These are phyloP conservation scores for Oropetium thomaeum DNA, from an alignment of 176 grass and related monocot species.

Conservation along the genomic window DNA sequence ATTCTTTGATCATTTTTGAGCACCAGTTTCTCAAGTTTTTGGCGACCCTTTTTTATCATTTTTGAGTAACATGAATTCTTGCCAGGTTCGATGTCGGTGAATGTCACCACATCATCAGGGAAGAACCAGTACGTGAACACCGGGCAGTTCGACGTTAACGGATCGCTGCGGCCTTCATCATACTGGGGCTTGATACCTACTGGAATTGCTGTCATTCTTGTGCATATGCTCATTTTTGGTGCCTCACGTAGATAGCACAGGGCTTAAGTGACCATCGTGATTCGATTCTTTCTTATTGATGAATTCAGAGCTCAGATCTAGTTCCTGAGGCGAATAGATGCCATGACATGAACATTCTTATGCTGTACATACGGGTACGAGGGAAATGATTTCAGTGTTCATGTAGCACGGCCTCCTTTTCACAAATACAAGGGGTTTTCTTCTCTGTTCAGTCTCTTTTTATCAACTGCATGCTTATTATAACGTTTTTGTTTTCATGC, in stretches of 20 bases:
- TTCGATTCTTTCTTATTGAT: conserved; percentile 68
- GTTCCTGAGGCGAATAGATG: conserved; percentile 3
- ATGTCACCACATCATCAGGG: conserved; percentile 74
- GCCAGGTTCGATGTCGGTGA: conserved; percentile 73
- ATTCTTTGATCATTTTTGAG: neutral
- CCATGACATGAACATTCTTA: conserved; percentile 48
- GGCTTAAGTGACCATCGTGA: conserved; percentile 40
- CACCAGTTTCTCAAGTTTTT: neutral
- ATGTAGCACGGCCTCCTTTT: conserved; percentile 12
- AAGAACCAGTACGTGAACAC: conserved; percentile 78
- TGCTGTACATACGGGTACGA: conserved; percentile 51
- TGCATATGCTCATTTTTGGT: conserved; percentile 48
- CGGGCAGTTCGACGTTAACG: conserved; percentile 56
- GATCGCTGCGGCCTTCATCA: conserved; percentile 16
- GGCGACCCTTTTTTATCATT: neutral
- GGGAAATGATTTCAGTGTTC: conserved; percentile 21
- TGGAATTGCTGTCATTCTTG: conserved; percentile 20
- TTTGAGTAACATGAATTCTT: neutral
- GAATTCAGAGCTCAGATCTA: conserved; percentile 29
- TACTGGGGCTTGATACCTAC: conserved; percentile 26
- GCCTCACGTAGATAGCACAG: conserved; percentile 48
- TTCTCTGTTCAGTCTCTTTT: neutral
- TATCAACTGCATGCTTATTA: neutral
- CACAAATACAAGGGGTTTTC: neutral
- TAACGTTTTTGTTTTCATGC: neutral